Percentiles rank a stretch among this genome's conserved stretches.
Conservation (phyloP, 2,329 filamentous ascomycete species). For the Onygenales sp. region DNA sequence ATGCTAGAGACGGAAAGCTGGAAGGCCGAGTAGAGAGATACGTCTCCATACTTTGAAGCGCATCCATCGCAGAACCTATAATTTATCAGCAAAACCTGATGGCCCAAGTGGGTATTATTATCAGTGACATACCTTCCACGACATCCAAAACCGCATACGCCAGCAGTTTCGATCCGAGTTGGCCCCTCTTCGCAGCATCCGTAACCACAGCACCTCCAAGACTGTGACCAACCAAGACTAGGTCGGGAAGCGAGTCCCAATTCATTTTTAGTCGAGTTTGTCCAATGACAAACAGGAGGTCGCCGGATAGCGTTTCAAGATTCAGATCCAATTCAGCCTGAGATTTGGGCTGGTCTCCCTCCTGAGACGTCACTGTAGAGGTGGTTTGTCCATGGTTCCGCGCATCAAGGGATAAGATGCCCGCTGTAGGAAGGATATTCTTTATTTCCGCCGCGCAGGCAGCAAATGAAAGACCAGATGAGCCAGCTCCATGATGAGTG, state of each 20-base stretch:
- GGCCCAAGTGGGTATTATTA: not conserved
- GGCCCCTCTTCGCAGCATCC: constrained; percentile 61
- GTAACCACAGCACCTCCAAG: constrained; percentile 87
- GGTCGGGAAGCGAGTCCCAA: constrained; percentile 64
- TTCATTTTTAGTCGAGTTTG: constrained; percentile 58
- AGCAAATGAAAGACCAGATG: constrained; percentile 86
- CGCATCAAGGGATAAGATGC: constrained; percentile 76
- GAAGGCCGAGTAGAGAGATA: constrained; percentile 75
- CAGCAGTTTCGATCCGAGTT: constrained; percentile 59
- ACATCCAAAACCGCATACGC: constrained; percentile 90
- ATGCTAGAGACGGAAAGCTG: constrained; percentile 65
- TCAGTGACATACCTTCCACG: constrained; percentile 56
- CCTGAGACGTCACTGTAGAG: constrained; percentile 19
- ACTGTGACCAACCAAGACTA: constrained; percentile 83
- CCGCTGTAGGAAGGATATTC: constrained; percentile 66
- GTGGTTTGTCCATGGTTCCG: constrained; percentile 70
- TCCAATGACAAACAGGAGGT: constrained; percentile 61
- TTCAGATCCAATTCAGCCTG: constrained; percentile 52
- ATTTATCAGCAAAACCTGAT: not conserved
- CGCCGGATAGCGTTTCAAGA: constrained; percentile 61
- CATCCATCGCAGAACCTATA: constrained; percentile 77
- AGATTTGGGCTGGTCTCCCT: constrained; percentile 16
- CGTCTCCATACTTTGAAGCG: constrained; percentile 84
- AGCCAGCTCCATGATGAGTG: constrained; percentile 89
- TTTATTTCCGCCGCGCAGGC: constrained; percentile 68